Evolutionary conservation across 2,329 filamentous ascomycete species (phyloP).

Genomic region (Verticillium zaregamsianum): DNA sequence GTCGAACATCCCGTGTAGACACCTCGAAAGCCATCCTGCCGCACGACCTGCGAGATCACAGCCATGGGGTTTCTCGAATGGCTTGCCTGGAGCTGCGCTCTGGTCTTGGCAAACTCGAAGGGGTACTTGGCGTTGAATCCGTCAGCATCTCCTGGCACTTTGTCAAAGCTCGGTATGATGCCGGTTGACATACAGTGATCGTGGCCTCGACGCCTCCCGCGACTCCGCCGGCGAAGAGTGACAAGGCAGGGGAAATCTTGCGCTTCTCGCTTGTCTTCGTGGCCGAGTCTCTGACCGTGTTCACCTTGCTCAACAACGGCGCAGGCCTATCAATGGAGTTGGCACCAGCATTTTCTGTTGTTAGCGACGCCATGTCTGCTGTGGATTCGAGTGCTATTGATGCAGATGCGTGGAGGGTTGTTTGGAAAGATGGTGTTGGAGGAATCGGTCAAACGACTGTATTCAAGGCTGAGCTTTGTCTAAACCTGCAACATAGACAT

Average conservation of each 20-base stretch:
- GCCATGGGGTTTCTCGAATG: conserved; percentile 49
- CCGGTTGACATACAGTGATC: conserved; percentile 31
- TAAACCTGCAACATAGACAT: no score
- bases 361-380: not conserved
- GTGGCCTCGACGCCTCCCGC: conserved; percentile 50
- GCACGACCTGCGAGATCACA: conserved; percentile 50
- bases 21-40: conserved; percentile 48
- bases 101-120: conserved; percentile 65
- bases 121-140: conserved; percentile 45
- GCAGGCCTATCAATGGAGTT: not conserved
- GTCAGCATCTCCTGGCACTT: not conserved
- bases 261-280: conserved; percentile 11
- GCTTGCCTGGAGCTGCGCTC: conserved; percentile 47
- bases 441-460: no score
- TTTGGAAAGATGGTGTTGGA: not conserved
- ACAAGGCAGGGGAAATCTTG: conserved; percentile 34
- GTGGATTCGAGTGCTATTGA: not conserved
- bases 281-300: not conserved
- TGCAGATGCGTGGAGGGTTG: not conserved
- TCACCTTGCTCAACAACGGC: not conserved
- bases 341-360: not conserved
- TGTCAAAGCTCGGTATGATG: no score
- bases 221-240: conserved; percentile 43
- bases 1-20: conserved; percentile 61
- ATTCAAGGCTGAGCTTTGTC: no score